Conservation (phyloP, 441 rosid species). For the Populus hybrid region DNA sequence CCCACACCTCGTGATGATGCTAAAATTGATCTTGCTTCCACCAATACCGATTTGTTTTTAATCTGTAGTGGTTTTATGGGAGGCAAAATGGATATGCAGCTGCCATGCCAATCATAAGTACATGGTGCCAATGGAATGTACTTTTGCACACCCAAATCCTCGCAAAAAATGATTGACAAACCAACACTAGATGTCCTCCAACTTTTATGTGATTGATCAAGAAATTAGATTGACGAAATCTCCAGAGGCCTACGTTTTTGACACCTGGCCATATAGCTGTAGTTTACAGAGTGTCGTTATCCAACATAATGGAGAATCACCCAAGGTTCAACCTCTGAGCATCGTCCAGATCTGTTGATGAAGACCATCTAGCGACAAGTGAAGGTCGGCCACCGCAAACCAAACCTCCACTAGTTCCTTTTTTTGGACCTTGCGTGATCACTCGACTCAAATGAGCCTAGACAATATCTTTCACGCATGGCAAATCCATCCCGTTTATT, state of each 20-base stretch:
- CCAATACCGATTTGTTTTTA: slow-evolving; percentile 19
- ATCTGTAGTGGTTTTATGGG: not conserved
- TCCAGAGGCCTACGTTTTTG: not conserved
- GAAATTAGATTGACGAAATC: slow-evolving; percentile 26
- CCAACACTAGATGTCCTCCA: slow-evolving; percentile 14
- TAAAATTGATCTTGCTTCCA: slow-evolving; percentile 18
- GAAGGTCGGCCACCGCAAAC: not conserved
- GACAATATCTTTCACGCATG: not conserved
- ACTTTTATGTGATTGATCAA: not conserved
- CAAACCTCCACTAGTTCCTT: not conserved
- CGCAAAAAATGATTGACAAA: slow-evolving; percentile 26
- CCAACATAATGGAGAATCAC: slow-evolving; percentile 8
- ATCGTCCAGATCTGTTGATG: slow-evolving; percentile 16
- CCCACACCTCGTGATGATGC: slow-evolving; percentile 24
- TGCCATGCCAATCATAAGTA: slow-evolving; percentile 29
- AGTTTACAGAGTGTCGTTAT: not conserved
- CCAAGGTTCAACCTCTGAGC: not conserved
- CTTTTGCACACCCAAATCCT: slow-evolving; percentile 19
- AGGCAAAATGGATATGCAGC: not conserved
- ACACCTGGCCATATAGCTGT: slow-evolving; percentile 26
- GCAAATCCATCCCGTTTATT: too few species aligned
- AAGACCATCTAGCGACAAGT: slow-evolving; percentile 12
- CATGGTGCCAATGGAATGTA: slow-evolving; percentile 34
- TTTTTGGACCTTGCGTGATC: not conserved
- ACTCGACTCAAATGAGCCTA: not conserved